These are phyloP conservation scores for Eustoma russellianum DNA, from an alignment of 257 asterid species.

Conservation along the genomic window DNA sequence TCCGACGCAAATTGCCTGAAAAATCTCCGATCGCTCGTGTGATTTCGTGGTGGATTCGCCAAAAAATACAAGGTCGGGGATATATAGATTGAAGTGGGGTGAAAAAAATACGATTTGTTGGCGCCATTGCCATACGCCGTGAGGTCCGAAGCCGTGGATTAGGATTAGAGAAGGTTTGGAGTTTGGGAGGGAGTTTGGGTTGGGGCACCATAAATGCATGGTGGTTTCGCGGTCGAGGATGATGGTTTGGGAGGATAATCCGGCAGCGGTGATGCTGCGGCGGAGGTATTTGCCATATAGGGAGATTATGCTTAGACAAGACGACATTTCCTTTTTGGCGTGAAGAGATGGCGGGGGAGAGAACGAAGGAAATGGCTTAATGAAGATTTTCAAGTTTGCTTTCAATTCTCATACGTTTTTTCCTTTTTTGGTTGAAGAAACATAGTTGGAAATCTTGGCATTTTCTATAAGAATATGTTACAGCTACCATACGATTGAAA, in stretches of 20 bases:
- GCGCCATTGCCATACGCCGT: slow-evolving; percentile 76
- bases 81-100: slow-evolving; percentile 36
- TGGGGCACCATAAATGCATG: slow-evolving; percentile 69
- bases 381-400: no score
- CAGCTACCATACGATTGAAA: no score
- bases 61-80: slow-evolving; percentile 65
- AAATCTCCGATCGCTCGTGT: slow-evolving; percentile 53
- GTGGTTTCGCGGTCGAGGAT: slow-evolving; percentile 46
- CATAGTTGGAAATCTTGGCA: no score
- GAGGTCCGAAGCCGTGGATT: slow-evolving; percentile 71
- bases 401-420: no score
- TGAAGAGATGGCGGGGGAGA: no score
- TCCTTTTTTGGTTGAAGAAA: no score
- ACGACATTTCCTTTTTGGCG: slow-evolving; percentile 5
- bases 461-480: no score
- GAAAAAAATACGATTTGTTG: slow-evolving; percentile 43
- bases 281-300: slow-evolving; percentile 39
- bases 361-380: no score
- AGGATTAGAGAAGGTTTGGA: slow-evolving; percentile 53
- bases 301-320: slow-evolving; percentile 53
- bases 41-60: slow-evolving; percentile 48
- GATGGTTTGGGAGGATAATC: slow-evolving; percentile 45
- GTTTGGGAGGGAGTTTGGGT: slow-evolving; percentile 5
- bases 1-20: slow-evolving; percentile 56
- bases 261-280: slow-evolving; percentile 43